Evolutionary conservation across 331 rosid genomes (phyloP).

Genomic region (Saraca asoca): DNA sequence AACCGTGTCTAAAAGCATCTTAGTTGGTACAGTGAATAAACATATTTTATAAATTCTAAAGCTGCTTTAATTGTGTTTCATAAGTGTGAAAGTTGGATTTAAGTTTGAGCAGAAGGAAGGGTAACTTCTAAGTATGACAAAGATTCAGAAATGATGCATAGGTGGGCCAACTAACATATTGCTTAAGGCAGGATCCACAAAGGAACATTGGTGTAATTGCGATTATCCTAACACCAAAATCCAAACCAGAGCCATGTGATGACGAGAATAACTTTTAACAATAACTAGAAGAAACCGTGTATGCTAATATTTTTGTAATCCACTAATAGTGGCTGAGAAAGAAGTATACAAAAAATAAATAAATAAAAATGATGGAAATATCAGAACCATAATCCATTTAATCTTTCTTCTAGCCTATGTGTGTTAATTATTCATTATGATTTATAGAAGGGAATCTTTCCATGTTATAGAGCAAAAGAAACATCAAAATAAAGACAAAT

Average conservation of each 20-base stretch:
- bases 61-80: constrained; percentile 31
- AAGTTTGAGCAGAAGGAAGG: constrained; percentile 29
- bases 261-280: constrained; percentile 20
- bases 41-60: constrained; percentile 2
- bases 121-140: constrained; percentile 62
- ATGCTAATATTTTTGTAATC: background rate
- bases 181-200: constrained; percentile 22
- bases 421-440: constrained; percentile 38
- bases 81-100: constrained; percentile 40
- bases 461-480: constrained; percentile 51
- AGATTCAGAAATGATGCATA: constrained; percentile 48
- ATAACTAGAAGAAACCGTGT: constrained; percentile 6
- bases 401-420: constrained; percentile 39
- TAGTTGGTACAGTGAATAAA: constrained; percentile 20
- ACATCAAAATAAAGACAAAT: constrained; percentile 45
- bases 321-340: background rate
- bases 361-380: background rate
- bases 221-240: constrained; percentile 34
- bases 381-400: constrained; percentile 44
- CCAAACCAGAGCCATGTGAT: constrained; percentile 40
- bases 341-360: background rate
- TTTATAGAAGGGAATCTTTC: constrained; percentile 52
- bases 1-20: constrained; percentile 24
- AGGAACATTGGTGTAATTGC: constrained; percentile 16
- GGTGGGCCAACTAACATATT: constrained; percentile 28